phyloP scores from a whole-genome alignment of 2,329 filamentous ascomycete genomes.

The Sporothrix curviconia region DNA sequence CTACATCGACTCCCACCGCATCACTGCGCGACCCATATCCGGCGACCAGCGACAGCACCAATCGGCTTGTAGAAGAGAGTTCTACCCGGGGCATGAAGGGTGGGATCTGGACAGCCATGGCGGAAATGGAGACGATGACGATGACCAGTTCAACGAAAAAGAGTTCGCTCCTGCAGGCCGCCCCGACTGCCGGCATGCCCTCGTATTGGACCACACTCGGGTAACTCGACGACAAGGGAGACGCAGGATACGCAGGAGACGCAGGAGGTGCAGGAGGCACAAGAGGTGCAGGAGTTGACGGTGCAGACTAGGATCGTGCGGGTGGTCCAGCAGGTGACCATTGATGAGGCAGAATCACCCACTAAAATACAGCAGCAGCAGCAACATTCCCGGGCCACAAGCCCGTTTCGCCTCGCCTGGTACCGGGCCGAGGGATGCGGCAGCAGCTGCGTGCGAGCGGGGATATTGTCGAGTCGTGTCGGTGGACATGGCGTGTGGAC shows the following conservation, averaged over 20 bases:
- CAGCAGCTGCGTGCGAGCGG: slow-evolving; percentile 27
- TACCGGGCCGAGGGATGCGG: slow-evolving; percentile 33
- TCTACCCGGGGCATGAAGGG: no score
- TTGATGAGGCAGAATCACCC: background rate
- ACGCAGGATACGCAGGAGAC: background rate
- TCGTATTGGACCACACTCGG: slow-evolving; percentile 35
- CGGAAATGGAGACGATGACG: slow-evolving; percentile 18
- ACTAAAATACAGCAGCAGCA: background rate
- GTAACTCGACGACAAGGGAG: background rate
- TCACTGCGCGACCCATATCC: slow-evolving; percentile 22
- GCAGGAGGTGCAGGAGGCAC: slow-evolving; percentile 11
- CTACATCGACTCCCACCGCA: background rate
- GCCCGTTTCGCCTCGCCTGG: slow-evolving; percentile 31
- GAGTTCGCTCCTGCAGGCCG: slow-evolving; percentile 26
- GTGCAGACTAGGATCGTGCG: background rate
- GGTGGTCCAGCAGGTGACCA: background rate
- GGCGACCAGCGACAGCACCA: slow-evolving; percentile 20
- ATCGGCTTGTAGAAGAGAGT: no score
- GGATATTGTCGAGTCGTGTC: slow-evolving; percentile 29
- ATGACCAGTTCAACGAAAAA: slow-evolving; percentile 24
- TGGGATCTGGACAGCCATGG: no score
- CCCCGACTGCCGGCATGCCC: slow-evolving; percentile 7
- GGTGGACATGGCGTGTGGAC: slow-evolving; percentile 28
- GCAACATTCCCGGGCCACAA: background rate
- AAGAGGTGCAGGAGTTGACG: no score